Evolutionary conservation across 208 protist species (phyloP).

Genomic region (Balamuthia mandrillaris): DNA sequence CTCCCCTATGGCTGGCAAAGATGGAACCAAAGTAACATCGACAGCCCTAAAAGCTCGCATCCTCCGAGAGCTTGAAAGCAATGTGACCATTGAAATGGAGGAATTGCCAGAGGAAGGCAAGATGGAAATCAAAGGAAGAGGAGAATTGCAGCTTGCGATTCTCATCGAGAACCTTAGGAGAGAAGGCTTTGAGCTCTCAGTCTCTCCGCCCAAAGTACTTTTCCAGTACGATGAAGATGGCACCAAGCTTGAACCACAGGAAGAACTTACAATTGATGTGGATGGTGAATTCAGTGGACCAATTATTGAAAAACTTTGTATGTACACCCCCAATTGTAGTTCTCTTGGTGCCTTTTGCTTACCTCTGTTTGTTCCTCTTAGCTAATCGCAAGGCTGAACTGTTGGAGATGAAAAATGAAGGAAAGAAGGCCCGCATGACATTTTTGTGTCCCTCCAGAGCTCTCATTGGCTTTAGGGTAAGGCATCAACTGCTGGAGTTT

Average conservation of each 20-base stretch:
- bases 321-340: not conserved
- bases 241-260: constrained; percentile 66
- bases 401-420: constrained; percentile 49
- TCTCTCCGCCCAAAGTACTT: constrained; percentile 88
- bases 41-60: constrained; percentile 74
- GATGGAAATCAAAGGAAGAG: constrained; percentile 84
- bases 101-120: not conserved
- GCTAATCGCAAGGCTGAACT: constrained; percentile 58
- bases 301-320: not conserved
- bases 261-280: constrained; percentile 74
- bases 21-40: constrained; percentile 68
- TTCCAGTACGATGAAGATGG: constrained; percentile 63
- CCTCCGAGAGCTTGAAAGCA: constrained; percentile 82
- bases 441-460: constrained; percentile 58
- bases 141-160: constrained; percentile 93
- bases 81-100: constrained; percentile 73
- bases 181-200: constrained; percentile 92
- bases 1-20: constrained; percentile 83
- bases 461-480: constrained; percentile 62
- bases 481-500: not conserved
- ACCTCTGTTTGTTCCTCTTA: not conserved
- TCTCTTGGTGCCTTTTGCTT: not conserved
- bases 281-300: constrained; percentile 47
- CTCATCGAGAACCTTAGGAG: constrained; percentile 95
- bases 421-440: constrained; percentile 49